phyloP scores from a whole-genome alignment of 148 eudicot genomes.

The Heliamphora exappendiculata region DNA sequence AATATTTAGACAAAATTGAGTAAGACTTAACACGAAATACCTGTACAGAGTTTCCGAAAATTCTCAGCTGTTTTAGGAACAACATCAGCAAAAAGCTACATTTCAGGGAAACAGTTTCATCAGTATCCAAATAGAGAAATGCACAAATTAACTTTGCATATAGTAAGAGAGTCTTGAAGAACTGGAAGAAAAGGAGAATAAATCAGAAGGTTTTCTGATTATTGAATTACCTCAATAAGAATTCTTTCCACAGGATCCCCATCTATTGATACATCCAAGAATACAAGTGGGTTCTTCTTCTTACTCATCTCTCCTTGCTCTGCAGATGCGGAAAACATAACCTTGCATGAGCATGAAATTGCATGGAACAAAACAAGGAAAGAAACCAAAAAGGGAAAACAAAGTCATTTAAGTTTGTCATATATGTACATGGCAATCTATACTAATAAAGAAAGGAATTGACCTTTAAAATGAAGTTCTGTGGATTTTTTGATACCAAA shows the following conservation, averaged over 20 bases:
- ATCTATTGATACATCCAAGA: slow-evolving; percentile 68
- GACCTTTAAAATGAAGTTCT: background rate
- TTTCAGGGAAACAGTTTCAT: slow-evolving; percentile 3
- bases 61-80: slow-evolving; percentile 98
- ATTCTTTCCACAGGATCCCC: slow-evolving; percentile 61
- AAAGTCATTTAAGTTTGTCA: background rate
- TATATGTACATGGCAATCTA: background rate
- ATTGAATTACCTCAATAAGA: slow-evolving; percentile 59
- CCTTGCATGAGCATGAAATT: background rate
- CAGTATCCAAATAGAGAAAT: slow-evolving; percentile 4
- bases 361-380: background rate
- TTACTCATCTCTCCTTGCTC: slow-evolving; percentile 34
- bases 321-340: slow-evolving; percentile 14
- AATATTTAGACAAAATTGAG: background rate
- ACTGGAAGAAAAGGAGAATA: background rate
- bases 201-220: background rate
- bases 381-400: background rate
- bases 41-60: slow-evolving; percentile 91
- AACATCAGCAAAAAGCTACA: slow-evolving; percentile 87
- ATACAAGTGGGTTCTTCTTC: slow-evolving; percentile 81
- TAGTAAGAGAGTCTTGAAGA: background rate
- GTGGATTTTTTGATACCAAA: too few relatives aligned
- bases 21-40: slow-evolving; percentile 23
- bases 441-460: background rate
- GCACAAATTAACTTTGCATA: background rate